Evolutionary conservation across 331 rosid species (phyloP).

Genomic region (Dryas integrifolia): DNA sequence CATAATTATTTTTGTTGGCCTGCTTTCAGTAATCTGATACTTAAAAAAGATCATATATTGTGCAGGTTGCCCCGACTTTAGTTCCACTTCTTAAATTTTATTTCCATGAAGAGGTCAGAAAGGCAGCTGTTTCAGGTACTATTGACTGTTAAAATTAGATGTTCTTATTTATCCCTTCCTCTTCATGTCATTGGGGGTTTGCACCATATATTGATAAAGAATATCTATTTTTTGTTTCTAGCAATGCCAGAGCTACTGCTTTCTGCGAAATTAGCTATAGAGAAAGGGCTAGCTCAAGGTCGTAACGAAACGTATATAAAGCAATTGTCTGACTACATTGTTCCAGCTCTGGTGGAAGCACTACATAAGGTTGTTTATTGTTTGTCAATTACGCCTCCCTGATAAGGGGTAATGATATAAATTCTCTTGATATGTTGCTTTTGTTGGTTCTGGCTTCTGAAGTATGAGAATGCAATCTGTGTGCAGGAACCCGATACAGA

Average conservation of each 20-base stretch:
- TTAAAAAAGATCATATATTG: constrained; percentile 14
- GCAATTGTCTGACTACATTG: constrained; percentile 77
- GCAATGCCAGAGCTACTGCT: constrained; percentile 98
- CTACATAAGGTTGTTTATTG: constrained; percentile 66
- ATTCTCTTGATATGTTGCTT: neutral
- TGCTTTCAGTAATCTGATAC: neutral
- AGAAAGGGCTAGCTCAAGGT: constrained; percentile 93
- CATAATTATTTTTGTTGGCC: neutral
- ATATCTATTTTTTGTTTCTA: constrained; percentile 26
- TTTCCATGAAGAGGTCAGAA: constrained; percentile 96
- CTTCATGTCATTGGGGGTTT: constrained; percentile 6
- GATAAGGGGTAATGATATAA: neutral
- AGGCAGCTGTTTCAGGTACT: constrained; percentile 95
- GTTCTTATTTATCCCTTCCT: neutral
- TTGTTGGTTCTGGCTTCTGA: constrained; percentile 9
- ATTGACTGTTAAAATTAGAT: neutral
- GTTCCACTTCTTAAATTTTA: constrained; percentile 94
- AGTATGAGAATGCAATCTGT: constrained; percentile 21
- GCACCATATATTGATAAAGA: constrained; percentile 13
- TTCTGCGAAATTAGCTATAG: constrained; percentile 92
- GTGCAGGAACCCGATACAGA: constrained; percentile 97
- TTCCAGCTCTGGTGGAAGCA: constrained; percentile 97
- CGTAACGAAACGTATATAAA: constrained; percentile 79
- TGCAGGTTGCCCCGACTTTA: constrained; percentile 87
- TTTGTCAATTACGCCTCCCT: constrained; percentile 3